Evolutionary conservation across 1,284 basidiomycete species (phyloP).

Genomic region (Inonotus obliquus): DNA sequence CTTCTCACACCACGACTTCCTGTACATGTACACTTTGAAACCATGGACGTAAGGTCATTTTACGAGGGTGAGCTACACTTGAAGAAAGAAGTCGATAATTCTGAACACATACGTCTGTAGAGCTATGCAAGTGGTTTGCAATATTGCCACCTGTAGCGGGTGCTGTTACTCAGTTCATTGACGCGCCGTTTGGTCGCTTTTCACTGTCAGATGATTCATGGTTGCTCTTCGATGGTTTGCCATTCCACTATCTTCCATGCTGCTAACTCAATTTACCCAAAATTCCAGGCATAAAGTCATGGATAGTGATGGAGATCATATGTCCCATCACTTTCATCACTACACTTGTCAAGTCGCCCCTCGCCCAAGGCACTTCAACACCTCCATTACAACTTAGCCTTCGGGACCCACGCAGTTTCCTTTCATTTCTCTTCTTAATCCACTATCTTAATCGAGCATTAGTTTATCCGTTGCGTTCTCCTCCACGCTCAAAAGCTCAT

Average conservation of each 20-base stretch:
- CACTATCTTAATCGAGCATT: slow-evolving; percentile 87
- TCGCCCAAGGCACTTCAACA: slow-evolving; percentile 27
- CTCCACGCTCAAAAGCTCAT: slow-evolving; percentile 76
- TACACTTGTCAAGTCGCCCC: slow-evolving; percentile 45
- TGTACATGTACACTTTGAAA: neutral
- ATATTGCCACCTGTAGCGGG: slow-evolving; percentile 26
- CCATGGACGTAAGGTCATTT: neutral
- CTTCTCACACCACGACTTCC: neutral
- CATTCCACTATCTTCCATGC: neutral
- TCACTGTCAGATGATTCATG: slow-evolving; percentile 40
- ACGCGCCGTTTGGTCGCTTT: slow-evolving; percentile 81
- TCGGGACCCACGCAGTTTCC: slow-evolving; percentile 29
- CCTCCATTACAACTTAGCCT: slow-evolving; percentile 18
- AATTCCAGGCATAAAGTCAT: slow-evolving; percentile 47
- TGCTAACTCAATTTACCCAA: neutral
- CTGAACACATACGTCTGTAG: slow-evolving; percentile 19
- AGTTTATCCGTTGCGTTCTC: slow-evolving; percentile 77
- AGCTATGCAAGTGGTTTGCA: slow-evolving; percentile 31
- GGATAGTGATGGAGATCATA: slow-evolving; percentile 86
- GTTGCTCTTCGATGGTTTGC: slow-evolving; percentile 51
- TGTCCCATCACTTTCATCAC: slow-evolving; percentile 59
- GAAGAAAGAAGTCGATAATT: neutral
- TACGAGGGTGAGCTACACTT: neutral
- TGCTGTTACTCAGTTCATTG: slow-evolving; percentile 38
- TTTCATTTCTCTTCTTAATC: slow-evolving; percentile 57